Conservation (phyloP, 768 basidiomycete genomes). For the Cystobasidiopsis lactophilus region DNA sequence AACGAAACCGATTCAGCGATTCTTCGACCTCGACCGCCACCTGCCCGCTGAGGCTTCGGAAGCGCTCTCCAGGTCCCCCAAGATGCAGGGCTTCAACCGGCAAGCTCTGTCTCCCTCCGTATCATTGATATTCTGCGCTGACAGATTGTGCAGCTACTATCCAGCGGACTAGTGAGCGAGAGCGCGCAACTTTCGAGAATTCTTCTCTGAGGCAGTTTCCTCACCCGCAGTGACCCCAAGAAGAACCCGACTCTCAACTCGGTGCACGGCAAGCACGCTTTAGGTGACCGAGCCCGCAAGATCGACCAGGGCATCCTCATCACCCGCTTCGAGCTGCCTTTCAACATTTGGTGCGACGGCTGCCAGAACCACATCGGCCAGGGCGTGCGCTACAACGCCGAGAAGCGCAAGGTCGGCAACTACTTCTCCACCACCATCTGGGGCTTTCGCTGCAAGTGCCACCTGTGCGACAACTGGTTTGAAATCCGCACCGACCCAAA, state of each 20-base stretch:
- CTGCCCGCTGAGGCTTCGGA: no score
- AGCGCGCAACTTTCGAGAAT: no score
- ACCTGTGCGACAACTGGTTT: conserved; percentile 88
- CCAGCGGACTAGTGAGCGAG: no score
- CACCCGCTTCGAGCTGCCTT: conserved; percentile 82
- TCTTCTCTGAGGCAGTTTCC: no score
- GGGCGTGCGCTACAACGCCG: conserved; percentile 98
- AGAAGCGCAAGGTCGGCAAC: conserved; percentile 87
- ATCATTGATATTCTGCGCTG: no score
- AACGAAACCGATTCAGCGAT: no score
- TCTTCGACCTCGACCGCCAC: no score
- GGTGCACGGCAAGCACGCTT: conserved; percentile 4
- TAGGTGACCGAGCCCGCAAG: conserved; percentile 51
- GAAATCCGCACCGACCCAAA: conserved; percentile 95
- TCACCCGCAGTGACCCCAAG: no score
- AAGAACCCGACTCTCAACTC: not conserved
- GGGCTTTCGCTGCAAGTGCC: conserved; percentile 93
- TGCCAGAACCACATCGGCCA: conserved; percentile 95
- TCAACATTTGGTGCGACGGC: conserved; percentile 57
- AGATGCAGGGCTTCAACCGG: no score
- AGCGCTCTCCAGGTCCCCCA: no score
- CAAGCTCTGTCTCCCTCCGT: no score
- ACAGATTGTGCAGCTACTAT: no score
- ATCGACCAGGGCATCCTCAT: conserved; percentile 90
- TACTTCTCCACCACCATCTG: conserved; percentile 90